Base-by-base conservation (phyloP, 139 green algal species). In the Pleodorina starrii region DNA sequence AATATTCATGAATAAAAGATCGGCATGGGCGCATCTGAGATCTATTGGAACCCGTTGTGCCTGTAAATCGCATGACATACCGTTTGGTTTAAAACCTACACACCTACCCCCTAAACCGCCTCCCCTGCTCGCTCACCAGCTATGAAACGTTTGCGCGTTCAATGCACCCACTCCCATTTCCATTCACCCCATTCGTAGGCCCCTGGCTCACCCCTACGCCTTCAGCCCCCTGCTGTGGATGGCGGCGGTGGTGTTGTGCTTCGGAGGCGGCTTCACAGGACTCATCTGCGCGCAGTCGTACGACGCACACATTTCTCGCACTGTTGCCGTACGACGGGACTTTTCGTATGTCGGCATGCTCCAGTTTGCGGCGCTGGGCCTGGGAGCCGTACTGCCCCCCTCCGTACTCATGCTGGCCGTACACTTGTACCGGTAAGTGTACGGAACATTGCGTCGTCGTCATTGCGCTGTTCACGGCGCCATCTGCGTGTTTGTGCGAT, bases 271-370 rank as follows among this genome's bases (percentile, higher is more conserved):
- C 42, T 87, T 87, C 29, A 42, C 40, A 5, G 81, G 81, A 12
- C 60, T 87, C 23, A 57, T 87, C 10, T 59, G 59, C 17, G 14
- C 81, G 5, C 60, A 87, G 42, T 59, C 40, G 29, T 78, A 78
- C 43, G 59, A 77, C 60, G 81, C 60, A 2, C 29, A 57, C 43
- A 74, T 48, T 1, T 12, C 60, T 16, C 81, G 42, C 19, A 74
- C 59, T 5, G 51, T 74, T 29, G 23, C 42, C 4, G 11, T 32
- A 27, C 57, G 79, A 0, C n/a, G 17, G 5, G 79, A 86, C 59
- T 86, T 76, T 27, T 75, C 79, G 3, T 86, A 76, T 9, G 27
- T 86, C 38, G 79, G 79, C 40, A 59, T 86, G 60, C 59, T 77
- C 11, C 81, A 87, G 81, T 87, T 87, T 29, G 40, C 81, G 29